Evolutionary conservation across 2,329 filamentous ascomycete genomes (phyloP).

Genomic region (Pseudopyricularia javanii): DNA sequence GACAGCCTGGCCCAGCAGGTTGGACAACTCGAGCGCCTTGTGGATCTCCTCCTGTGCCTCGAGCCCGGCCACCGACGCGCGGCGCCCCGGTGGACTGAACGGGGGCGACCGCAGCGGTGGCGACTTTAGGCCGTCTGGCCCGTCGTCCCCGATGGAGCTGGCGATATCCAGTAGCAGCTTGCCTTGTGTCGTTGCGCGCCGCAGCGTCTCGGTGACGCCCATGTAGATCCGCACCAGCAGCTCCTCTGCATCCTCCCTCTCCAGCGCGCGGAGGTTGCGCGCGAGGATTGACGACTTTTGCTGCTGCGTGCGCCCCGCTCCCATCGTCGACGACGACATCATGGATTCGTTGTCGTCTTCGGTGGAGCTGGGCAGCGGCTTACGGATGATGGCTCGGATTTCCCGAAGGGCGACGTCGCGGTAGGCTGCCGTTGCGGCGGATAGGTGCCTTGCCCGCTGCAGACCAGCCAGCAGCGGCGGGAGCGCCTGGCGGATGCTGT

Average conservation of each 20-base stretch:
- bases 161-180: constrained; percentile 94
- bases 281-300: constrained; percentile 85
- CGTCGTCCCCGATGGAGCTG: constrained; percentile 49
- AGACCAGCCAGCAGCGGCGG: constrained; percentile 63
- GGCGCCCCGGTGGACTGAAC: constrained; percentile 32
- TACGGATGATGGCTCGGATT: constrained; percentile 72
- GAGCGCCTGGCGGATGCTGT: constrained; percentile 58
- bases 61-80: constrained; percentile 21
- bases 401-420: constrained; percentile 76
- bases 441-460: constrained; percentile 69
- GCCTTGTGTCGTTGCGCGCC: constrained; percentile 77
- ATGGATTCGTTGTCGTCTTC: constrained; percentile 91
- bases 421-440: constrained; percentile 70
- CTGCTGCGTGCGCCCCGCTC: constrained; percentile 59
- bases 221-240: constrained; percentile 77
- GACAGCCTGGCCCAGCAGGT: constrained; percentile 66
- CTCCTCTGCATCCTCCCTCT: constrained; percentile 72
- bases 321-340: constrained; percentile 69
- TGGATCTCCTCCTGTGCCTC: constrained; percentile 64
- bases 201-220: constrained; percentile 73
- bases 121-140: constrained; percentile 27
- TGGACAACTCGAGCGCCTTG: constrained; percentile 64
- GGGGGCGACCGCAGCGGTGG: constrained; percentile 38
- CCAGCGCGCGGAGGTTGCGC: constrained; percentile 73
- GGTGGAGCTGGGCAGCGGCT: constrained; percentile 78